phyloP scores from a whole-genome alignment of 2,329 filamentous ascomycete species.

The Alternaria alternata region DNA sequence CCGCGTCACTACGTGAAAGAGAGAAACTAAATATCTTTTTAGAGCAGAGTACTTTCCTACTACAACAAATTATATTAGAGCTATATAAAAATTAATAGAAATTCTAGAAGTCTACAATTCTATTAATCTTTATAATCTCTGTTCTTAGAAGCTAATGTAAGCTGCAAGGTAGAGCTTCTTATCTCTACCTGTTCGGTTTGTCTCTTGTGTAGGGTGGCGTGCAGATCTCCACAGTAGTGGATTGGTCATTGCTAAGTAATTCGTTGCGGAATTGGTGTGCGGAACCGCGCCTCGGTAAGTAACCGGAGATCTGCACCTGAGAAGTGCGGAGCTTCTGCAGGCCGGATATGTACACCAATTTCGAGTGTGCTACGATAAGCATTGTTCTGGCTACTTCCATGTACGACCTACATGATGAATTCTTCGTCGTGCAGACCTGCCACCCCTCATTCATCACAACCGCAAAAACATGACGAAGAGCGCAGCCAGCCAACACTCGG shows the following conservation, averaged over 20 bases:
- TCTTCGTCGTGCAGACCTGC: not conserved
- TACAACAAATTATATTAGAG: too few relatives aligned
- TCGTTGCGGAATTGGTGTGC: slow-evolving; percentile 10
- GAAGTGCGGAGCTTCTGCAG: slow-evolving; percentile 17
- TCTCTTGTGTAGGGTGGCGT: not conserved
- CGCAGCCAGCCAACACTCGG: slow-evolving; percentile 21
- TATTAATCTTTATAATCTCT: too few relatives aligned
- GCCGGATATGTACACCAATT: slow-evolving; percentile 15
- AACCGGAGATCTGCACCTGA: slow-evolving; percentile 16
- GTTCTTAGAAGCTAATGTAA: too few relatives aligned
- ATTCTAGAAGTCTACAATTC: too few relatives aligned
- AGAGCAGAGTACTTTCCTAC: too few relatives aligned
- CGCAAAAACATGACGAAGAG: slow-evolving; percentile 26
- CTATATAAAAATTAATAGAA: too few relatives aligned
- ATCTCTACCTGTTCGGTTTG: too few relatives aligned
- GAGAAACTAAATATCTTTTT: too few relatives aligned
- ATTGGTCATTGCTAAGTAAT: slow-evolving; percentile 21
- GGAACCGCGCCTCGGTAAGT: slow-evolving; percentile 13
- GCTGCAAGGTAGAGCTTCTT: too few relatives aligned
- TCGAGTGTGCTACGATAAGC: slow-evolving; percentile 21
- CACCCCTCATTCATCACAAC: slow-evolving; percentile 1
- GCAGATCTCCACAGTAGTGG: slow-evolving; percentile 2
- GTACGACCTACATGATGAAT: slow-evolving; percentile 11
- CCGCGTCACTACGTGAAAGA: too few relatives aligned
- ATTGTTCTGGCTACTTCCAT: slow-evolving; percentile 19